Base-by-base conservation (phyloP, 169 alveolate species). In the Eimeria acervulina region DNA sequence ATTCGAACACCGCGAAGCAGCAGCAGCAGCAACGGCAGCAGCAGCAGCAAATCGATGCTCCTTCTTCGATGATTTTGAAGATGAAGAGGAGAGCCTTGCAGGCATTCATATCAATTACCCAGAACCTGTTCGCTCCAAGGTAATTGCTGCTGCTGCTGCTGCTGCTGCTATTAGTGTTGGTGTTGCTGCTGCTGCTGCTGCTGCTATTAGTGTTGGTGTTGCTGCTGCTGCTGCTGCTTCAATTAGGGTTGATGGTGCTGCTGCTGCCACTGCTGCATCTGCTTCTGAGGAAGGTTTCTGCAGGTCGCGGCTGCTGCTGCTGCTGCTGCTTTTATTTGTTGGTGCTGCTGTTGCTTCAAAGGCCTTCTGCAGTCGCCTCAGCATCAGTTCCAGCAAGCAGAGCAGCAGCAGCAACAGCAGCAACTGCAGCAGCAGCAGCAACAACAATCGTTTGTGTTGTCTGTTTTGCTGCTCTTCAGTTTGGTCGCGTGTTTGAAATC, bases 21-120 rank as follows among this genome's bases (percentile, higher is more conserved):
- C n/a, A n/a, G n/a, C n/a, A n/a, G n/a, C n/a, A n/a, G n/a, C n/a
- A n/a, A n/a, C n/a, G n/a, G n/a, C n/a, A n/a, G n/a, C n/a, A n/a
- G n/a, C n/a, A n/a, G n/a, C n/a, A n/a, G n/a, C n/a, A n/a, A n/a
- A n/a, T n/a, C n/a, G n/a, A n/a, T n/a, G n/a, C n/a, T 68, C 80
- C 80, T 68, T 68, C 80, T 68, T 68, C 33, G 80, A 68, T 33
- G 80, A 68, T 8, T 68, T 68, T n/a, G 80, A 68, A n/a, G 80
- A 68, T 33, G 80, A 68, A 68, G 80, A 68, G n/a, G 80, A 68
- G 33, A 68, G 38, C 26, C 80, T 68, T n/a, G 80, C 15, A 7
- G 26, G 40, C 33, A 33, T 68, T 21, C 33, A 68, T 8, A 68
- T 68, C n/a, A 68, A 68, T 21, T 68, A 68, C 80, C 80, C 80